phyloP scores from a whole-genome alignment of 139 green algal species.

The Parachlorella kessleri region DNA sequence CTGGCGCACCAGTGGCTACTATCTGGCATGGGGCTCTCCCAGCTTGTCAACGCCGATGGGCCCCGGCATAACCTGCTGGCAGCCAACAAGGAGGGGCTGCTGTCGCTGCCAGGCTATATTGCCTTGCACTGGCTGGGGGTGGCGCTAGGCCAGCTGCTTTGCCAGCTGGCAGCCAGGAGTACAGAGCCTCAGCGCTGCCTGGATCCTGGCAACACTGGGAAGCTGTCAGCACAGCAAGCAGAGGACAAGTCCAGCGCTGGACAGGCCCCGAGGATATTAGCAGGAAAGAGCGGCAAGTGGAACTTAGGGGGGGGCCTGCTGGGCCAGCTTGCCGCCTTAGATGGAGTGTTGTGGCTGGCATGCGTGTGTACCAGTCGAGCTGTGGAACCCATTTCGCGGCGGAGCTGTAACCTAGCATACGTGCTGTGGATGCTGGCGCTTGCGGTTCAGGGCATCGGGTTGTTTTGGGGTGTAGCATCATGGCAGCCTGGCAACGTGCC shows the following conservation, averaged over 20 bases:
- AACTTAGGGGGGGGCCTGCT: constrained; percentile 11
- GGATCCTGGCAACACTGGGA: too few species aligned
- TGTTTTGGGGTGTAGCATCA: constrained; percentile 26
- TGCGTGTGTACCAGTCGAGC: constrained; percentile 6
- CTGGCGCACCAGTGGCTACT: constrained; percentile 55
- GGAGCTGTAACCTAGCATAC: constrained; percentile 81
- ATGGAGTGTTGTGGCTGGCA: constrained; percentile 36
- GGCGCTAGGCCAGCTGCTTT: too few species aligned
- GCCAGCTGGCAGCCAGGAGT: too few species aligned
- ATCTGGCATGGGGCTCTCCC: constrained; percentile 24
- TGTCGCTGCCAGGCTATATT: constrained; percentile 75
- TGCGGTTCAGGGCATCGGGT: constrained; percentile 47
- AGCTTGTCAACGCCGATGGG: constrained; percentile 46
- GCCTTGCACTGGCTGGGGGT: constrained; percentile 60
- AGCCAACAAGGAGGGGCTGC: constrained; percentile 88
- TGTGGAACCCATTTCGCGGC: constrained; percentile 66
- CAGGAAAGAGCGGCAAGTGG: too few species aligned
- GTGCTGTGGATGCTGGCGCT: constrained; percentile 72
- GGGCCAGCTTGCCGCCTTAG: constrained; percentile 8
- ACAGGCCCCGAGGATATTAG: too few species aligned
- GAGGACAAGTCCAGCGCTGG: too few species aligned
- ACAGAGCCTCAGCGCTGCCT: too few species aligned
- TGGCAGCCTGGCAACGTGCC: not conserved
- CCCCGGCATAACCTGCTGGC: constrained; percentile 35
- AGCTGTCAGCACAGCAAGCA: too few species aligned